Evolutionary conservation across 1,139 yeast species (phyloP).

Genomic region (Geotrichum klebahnii): DNA sequence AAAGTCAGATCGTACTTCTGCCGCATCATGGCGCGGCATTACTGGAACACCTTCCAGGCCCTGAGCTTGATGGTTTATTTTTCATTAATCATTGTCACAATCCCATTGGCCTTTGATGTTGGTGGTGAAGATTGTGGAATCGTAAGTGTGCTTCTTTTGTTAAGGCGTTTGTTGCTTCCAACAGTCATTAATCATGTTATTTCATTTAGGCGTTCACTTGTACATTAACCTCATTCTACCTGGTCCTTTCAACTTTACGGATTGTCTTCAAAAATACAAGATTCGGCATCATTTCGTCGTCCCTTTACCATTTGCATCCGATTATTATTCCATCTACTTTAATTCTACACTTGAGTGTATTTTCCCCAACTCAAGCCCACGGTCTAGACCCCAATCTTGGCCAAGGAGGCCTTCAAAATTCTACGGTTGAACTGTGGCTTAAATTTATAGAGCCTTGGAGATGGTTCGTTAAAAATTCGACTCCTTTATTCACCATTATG

Average conservation of each 20-base stretch:
- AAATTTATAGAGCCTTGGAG: conserved; percentile 60
- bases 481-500: conserved; percentile 79
- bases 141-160: conserved; percentile 11
- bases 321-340: conserved; percentile 75
- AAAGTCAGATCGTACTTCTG: background rate
- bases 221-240: conserved; percentile 64
- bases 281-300: conserved; percentile 49
- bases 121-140: conserved; percentile 91
- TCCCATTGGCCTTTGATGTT: conserved; percentile 91
- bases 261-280: conserved; percentile 50
- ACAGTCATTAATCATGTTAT: background rate
- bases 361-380: conserved; percentile 37
- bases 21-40: conserved; percentile 5
- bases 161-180: background rate
- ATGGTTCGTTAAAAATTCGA: conserved; percentile 64
- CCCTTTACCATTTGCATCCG: conserved; percentile 76
- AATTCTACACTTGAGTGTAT: conserved; percentile 63
- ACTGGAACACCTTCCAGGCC: conserved; percentile 26
- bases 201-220: conserved; percentile 58
- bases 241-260: conserved; percentile 67
- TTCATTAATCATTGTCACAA: conserved; percentile 68
- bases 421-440: conserved; percentile 33
- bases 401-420: conserved; percentile 11
- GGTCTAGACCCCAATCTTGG: conserved; percentile 23
- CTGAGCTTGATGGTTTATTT: conserved; percentile 40